Percentiles rank a stretch among this genome's conserved stretches.
Evolutionary conservation across 345 rosid genomes (phyloP).

Genomic region (Noccaea bulbosa): DNA sequence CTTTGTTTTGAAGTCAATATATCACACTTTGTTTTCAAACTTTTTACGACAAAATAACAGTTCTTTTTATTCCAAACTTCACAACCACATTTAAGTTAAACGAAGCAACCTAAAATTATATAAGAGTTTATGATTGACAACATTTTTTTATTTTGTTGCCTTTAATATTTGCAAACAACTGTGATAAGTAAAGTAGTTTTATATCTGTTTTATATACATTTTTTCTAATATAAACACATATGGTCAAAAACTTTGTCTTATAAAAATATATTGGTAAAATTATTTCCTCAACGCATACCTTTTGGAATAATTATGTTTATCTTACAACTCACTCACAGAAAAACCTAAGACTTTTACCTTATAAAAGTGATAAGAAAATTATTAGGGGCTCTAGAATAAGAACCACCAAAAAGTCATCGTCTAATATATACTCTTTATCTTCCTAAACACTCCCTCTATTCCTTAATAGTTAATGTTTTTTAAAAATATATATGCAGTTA

Average conservation of each 20-base stretch:
- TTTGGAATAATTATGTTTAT: slow-evolving; percentile 5
- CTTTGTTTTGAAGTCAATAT: slow-evolving; percentile 20
- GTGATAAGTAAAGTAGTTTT: background rate
- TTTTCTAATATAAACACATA: background rate
- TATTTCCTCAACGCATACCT: background rate
- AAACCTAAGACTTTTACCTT: slow-evolving; percentile 16
- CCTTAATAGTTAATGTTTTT: no score
- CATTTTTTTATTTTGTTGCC: background rate
- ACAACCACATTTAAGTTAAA: background rate
- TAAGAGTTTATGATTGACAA: background rate
- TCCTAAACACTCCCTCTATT: no score
- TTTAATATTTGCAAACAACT: slow-evolving; percentile 1
- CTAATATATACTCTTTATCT: no score
- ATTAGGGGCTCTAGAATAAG: slow-evolving; percentile 19
- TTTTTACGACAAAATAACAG: background rate
- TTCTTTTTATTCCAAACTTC: background rate
- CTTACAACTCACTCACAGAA: slow-evolving; percentile 9
- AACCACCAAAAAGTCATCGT: slow-evolving; percentile 1
- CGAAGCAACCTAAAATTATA: background rate
- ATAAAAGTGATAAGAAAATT: background rate
- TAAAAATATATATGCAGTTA: no score
- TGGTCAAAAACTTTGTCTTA: background rate
- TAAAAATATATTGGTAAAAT: background rate
- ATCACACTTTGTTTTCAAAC: slow-evolving; percentile 21
- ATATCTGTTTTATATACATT: no score